These are phyloP conservation scores for Fagopyrum esculentum DNA, from an alignment of 148 eudicot species.

Conservation along the genomic window DNA sequence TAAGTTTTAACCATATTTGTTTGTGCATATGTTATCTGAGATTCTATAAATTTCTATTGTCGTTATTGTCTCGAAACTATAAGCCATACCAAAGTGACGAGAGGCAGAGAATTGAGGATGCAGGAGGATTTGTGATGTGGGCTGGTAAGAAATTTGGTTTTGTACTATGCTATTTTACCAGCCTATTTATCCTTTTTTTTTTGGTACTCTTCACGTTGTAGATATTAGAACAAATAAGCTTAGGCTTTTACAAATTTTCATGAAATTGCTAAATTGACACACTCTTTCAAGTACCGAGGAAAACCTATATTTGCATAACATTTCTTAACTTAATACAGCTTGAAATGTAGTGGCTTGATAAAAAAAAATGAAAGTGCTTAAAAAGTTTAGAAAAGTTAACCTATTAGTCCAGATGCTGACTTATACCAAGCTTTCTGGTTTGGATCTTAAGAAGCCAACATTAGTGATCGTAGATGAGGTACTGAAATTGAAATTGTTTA, in stretches of 20 bases:
- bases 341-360: not conserved
- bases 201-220: not conserved
- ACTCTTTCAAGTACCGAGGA: not conserved
- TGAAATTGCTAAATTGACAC: not conserved
- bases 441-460: not conserved
- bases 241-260: not conserved
- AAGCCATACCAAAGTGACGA: conserved; percentile 99
- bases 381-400: not conserved
- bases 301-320: not conserved
- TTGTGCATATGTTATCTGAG: not conserved
- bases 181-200: not conserved
- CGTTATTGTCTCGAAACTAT: conserved; percentile 96
- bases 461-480: no score
- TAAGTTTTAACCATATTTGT: not conserved
- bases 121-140: conserved; percentile 99
- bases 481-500: no score
- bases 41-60: conserved; percentile 14
- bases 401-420: not conserved
- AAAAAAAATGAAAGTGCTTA: not conserved
- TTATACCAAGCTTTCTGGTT: not conserved
- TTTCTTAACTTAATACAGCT: not conserved
- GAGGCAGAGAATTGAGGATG: conserved; percentile 89
- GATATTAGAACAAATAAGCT: not conserved
- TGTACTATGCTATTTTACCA: not conserved
- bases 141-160: conserved; percentile 44